Evolutionary conservation across 495 filamentous ascomycete species (phyloP).

Genomic region (Podospora australis): DNA sequence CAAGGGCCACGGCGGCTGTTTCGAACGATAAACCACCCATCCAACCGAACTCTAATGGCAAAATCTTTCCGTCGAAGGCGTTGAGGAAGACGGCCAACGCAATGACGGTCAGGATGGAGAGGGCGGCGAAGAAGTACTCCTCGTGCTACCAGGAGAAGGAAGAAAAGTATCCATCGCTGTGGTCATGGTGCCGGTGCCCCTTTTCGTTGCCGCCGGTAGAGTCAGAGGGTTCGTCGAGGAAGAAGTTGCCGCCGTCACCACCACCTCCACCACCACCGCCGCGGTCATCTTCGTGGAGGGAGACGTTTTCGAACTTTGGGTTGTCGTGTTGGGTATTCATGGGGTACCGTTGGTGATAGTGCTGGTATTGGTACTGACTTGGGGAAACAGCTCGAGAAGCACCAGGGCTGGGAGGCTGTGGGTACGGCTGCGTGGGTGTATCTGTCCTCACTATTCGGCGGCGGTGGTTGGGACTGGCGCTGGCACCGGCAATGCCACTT

Average conservation of each 20-base stretch:
- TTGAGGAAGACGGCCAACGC: slow-evolving; percentile 20
- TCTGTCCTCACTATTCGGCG: no score
- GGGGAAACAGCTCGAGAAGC: no score
- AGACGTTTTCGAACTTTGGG: no score
- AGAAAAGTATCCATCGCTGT: neutral
- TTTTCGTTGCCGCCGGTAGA: no score
- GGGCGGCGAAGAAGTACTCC: slow-evolving; percentile 27
- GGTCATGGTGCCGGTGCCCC: neutral
- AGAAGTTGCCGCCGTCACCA: neutral
- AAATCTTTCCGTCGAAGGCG: slow-evolving; percentile 21
- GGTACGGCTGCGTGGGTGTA: no score
- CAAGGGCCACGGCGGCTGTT: slow-evolving; percentile 29
- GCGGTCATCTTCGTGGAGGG: neutral
- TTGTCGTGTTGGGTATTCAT: no score
- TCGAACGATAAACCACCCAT: slow-evolving; percentile 19
- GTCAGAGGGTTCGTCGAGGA: neutral
- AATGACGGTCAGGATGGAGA: slow-evolving; percentile 20
- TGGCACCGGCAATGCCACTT: neutral
- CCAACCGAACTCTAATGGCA: slow-evolving; percentile 20
- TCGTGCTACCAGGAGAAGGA: slow-evolving; percentile 29
- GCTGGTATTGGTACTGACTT: no score
- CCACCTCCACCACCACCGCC: neutral
- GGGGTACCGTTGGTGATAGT: no score
- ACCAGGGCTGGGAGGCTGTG: no score
- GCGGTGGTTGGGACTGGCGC: no score